phyloP scores from a whole-genome alignment of 352 stramenopile genomes.

The Pythium sukuiense region DNA sequence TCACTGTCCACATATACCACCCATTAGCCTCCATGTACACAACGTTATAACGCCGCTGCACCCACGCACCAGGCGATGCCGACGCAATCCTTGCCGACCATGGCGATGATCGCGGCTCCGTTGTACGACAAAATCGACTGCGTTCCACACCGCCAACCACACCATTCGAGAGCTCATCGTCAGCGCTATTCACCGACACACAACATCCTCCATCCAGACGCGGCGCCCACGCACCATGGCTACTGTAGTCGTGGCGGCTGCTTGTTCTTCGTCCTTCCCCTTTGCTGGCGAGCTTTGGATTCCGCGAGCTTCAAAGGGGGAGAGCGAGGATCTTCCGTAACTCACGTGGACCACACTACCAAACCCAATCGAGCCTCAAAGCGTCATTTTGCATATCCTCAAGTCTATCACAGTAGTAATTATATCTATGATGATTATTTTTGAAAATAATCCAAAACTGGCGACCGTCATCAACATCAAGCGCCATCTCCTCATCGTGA shows the following conservation, averaged over 20 bases:
- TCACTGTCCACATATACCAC: conserved; percentile 61
- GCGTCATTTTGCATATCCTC: neutral
- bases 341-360: conserved; percentile 22
- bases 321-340: conserved; percentile 15
- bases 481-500: conserved; percentile 7
- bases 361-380: neutral
- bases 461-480: conserved; percentile 12
- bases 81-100: conserved; percentile 99
- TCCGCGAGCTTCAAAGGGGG: conserved; percentile 19
- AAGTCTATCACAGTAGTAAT: neutral
- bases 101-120: conserved; percentile 98
- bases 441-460: neutral
- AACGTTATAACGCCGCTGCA: neutral
- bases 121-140: conserved; percentile 97
- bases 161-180: conserved; percentile 7
- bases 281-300: conserved; percentile 13
- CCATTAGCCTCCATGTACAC: neutral
- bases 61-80: conserved; percentile 92
- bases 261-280: conserved; percentile 14
- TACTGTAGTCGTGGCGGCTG: neutral
- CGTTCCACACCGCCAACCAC: conserved; percentile 3
- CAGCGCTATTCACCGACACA: conserved; percentile 1
- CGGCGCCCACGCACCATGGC: conserved; percentile 17
- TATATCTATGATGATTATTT: neutral
- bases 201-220: neutral